phyloP scores from a whole-genome alignment of 1,284 basidiomycete species.

The Phaffia rhodozyma region DNA sequence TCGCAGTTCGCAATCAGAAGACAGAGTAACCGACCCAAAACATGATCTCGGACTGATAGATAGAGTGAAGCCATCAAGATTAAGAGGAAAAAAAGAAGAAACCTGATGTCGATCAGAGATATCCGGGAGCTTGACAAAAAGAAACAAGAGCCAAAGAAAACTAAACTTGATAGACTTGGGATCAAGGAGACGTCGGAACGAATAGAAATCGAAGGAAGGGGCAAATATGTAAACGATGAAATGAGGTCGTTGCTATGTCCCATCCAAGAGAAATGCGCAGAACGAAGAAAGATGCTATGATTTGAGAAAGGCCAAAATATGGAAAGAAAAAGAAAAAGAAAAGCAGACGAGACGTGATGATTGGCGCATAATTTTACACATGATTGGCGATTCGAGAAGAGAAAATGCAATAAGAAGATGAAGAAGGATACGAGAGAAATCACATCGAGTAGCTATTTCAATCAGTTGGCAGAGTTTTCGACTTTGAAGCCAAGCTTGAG shows the following conservation, averaged over 20 bases:
- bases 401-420: too few species aligned
- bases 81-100: not conserved
- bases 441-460: too few species aligned
- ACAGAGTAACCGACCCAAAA: not conserved
- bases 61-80: not conserved
- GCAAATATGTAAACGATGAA: not conserved
- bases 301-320: not conserved
- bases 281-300: not conserved
- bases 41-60: not conserved
- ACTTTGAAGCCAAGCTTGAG: slow-evolving; percentile 17
- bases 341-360: not conserved
- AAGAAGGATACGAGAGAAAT: too few species aligned
- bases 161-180: not conserved
- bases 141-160: not conserved
- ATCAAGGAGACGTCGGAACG: not conserved
- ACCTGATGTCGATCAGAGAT: not conserved
- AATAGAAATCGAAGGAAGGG: slow-evolving; percentile 1
- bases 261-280: not conserved
- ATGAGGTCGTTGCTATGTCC: not conserved
- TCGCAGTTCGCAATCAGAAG: not conserved
- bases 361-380: not conserved
- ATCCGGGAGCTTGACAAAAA: not conserved
- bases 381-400: too few species aligned
- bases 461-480: not conserved
- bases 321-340: not conserved